Base-by-base conservation (phyloP, 116 monocot species). In the Iris pallida region DNA sequence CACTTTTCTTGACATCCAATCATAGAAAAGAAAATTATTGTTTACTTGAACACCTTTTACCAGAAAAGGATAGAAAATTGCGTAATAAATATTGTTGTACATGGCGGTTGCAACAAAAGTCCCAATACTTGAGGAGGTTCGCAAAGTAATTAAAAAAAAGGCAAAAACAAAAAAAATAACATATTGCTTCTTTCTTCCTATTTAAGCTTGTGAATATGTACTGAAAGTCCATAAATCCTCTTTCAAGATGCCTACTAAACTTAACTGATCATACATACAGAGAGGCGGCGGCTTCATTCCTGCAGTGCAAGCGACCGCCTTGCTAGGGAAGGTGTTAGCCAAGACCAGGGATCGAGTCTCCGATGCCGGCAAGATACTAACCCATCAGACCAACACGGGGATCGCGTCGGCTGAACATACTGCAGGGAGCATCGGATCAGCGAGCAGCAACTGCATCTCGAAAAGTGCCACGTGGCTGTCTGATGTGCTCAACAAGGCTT, bases 401-500 rank as follows among this genome's bases (percentile, higher is more conserved):
- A 73, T 80, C 30, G 16, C 73, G 15, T 15, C 73, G 9, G 69
- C 72, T 7, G 77, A 80, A 68, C 67, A 62, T 17, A 61, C 59
- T 4, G 64, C 64, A 4, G 67, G 67, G 5, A 60, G 56, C 20
- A 53, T 79, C 8, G 71, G 73, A 41, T 67, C 79, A 0, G 57
- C 70, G 5, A 71, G 53, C 67, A 77, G 64, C 16, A 49, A 40
- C 68, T 68, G 55, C 72, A 61, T 80, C 64, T 70, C 80, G 8
- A 80, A 75, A 57, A 49, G 78, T 11, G 64, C 69, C 12, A 14
- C 55, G 4, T 87, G 80, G 80, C 61, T 83, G 1, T 76, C 87
- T 0, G 77, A 55, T 16, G 53, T 75, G 14, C 77, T 83, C 12
- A 78, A 75, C 49, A 74, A 56, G 49, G 75, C 78, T 4, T 77